Conservation (phyloP, 371 early-diverging fungal species). For the Saksenaea vasiformis region DNA sequence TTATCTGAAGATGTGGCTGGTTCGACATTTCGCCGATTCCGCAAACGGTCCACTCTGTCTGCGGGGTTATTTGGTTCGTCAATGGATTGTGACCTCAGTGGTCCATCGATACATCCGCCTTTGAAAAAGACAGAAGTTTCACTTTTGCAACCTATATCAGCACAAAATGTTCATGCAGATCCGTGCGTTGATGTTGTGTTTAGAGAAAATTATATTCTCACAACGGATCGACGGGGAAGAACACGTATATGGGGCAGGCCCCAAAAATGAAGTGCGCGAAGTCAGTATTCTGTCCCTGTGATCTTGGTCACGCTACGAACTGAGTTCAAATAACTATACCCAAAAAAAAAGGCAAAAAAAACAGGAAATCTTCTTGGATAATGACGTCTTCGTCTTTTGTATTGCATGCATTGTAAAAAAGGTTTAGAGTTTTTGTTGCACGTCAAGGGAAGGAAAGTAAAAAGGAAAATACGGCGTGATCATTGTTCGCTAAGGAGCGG, state of each 20-base stretch:
- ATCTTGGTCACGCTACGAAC: not conserved
- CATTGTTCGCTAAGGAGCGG: not conserved
- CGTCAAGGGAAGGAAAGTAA: not conserved
- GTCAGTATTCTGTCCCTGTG: conserved; percentile 2
- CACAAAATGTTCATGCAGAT: conserved; percentile 70
- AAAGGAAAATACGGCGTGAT: conserved; percentile 2
- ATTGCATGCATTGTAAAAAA: conserved; percentile 1
- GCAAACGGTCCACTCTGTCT: conserved; percentile 19
- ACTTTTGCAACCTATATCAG: conserved; percentile 76
- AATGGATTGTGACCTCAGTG: not conserved
- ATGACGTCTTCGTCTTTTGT: conserved; percentile 5
- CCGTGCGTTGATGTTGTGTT: conserved; percentile 74
- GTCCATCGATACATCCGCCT: conserved; percentile 52
- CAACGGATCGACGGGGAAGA: conserved; percentile 81
- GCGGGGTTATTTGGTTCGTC: conserved; percentile 14
- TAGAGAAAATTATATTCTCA: conserved; percentile 77
- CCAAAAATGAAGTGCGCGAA: conserved; percentile 5
- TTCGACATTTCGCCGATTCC: conserved; percentile 19
- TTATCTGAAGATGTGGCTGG: conserved; percentile 4
- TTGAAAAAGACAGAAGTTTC: conserved; percentile 73
- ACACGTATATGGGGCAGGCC: conserved; percentile 77
- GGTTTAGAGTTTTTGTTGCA: conserved; percentile 5
- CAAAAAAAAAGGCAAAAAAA: not conserved
- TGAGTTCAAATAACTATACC: not conserved
- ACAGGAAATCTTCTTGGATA: not conserved